Percentiles rank a stretch among this genome's conserved stretches.
These are phyloP conservation scores for Ustilago shanxiensis DNA, from an alignment of 1,284 basidiomycete species.

Conservation along the genomic window DNA sequence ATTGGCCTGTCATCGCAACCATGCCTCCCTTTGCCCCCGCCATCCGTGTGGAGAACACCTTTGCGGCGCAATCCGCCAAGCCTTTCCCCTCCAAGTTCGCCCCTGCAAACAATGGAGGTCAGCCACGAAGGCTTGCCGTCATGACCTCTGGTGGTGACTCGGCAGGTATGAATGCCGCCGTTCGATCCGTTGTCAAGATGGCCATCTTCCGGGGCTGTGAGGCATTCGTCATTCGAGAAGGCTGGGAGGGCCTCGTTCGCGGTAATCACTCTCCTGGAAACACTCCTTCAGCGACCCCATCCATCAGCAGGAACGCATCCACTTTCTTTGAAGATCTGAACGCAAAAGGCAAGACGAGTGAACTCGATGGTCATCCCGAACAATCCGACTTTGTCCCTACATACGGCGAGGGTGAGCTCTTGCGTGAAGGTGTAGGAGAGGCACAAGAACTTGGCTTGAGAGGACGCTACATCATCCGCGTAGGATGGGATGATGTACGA, in stretches of 20 bases:
- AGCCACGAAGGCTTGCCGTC: constrained; percentile 76
- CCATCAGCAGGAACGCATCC: constrained; percentile 45
- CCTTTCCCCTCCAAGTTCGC: constrained; percentile 32
- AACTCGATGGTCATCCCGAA: constrained; percentile 10
- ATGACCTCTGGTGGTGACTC: constrained; percentile 97
- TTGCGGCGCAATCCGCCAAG: constrained; percentile 23
- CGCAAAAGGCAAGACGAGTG: constrained; percentile 23
- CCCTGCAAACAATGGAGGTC: constrained; percentile 29
- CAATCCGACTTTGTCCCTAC: constrained; percentile 75
- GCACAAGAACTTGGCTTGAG: constrained; percentile 75
- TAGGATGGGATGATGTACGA: constrained; percentile 97
- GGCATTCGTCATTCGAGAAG: constrained; percentile 78
- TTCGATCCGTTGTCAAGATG: constrained; percentile 69
- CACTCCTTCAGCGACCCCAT: constrained; percentile 42
- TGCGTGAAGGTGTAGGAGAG: constrained; percentile 92
- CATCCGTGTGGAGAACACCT: constrained; percentile 34
- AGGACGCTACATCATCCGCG: constrained; percentile 92
- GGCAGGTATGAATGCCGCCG: constrained; percentile 75
- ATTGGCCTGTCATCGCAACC: background rate
- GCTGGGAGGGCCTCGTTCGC: constrained; percentile 89
- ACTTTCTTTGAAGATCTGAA: constrained; percentile 38
- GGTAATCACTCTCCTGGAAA: constrained; percentile 72
- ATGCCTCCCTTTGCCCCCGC: constrained; percentile 51
- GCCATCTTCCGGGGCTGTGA: constrained; percentile 75
- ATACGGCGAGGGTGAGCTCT: constrained; percentile 89